Percentiles rank a stretch among this genome's conserved stretches.
Evolutionary conservation across 495 filamentous ascomycete genomes (phyloP).

Genomic region (Penicillium salamii): DNA sequence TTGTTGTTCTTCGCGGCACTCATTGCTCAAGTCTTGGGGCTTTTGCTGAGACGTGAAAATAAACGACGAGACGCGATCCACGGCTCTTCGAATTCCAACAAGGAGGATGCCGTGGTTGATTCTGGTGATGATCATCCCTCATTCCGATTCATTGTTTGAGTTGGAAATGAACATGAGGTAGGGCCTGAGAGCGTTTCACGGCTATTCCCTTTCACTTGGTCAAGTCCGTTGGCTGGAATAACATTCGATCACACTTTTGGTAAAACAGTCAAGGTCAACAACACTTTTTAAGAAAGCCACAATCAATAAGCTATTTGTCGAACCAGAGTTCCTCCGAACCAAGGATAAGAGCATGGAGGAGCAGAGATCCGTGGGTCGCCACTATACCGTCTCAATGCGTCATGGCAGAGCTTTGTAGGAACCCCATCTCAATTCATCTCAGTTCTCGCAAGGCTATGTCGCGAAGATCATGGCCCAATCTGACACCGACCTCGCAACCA

Average conservation of each 20-base stretch:
- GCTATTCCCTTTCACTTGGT: too few species aligned
- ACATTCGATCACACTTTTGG: too few species aligned
- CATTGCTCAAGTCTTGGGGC: neutral
- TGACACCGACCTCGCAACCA: neutral
- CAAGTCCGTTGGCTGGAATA: too few species aligned
- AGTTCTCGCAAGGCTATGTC: too few species aligned
- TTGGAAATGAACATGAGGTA: neutral
- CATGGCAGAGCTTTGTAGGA: neutral
- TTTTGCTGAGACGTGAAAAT: neutral
- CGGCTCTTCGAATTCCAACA: neutral
- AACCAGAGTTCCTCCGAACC: neutral
- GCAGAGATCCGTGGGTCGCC: conserved; percentile 3
- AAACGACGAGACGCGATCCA: neutral
- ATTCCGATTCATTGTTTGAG: neutral
- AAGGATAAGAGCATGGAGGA: neutral
- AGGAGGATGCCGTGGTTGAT: neutral
- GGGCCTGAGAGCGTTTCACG: too few species aligned
- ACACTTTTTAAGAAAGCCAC: too few species aligned
- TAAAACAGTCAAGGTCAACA: too few species aligned
- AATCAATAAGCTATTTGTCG: too few species aligned
- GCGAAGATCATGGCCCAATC: neutral
- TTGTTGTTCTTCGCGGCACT: neutral
- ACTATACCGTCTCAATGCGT: neutral
- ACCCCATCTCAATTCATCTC: too few species aligned
- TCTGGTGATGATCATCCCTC: neutral